These are phyloP conservation scores for Phylloporus sp. DNA, from an alignment of 768 basidiomycete species.

Conservation along the genomic window DNA sequence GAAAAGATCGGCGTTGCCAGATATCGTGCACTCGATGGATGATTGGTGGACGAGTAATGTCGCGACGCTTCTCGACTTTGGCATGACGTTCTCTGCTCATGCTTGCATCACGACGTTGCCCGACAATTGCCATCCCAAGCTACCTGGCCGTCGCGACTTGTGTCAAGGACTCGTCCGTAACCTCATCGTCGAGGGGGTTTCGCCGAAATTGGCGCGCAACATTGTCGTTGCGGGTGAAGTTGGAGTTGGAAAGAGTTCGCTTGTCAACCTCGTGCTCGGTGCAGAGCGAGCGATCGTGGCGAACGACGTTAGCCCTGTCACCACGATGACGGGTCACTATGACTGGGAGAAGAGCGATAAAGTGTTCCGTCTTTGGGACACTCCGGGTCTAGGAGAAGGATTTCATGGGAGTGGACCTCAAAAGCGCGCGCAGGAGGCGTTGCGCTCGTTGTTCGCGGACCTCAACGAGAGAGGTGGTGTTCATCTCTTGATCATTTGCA, in stretches of 20 bases:
- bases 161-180: slow-evolving; percentile 15
- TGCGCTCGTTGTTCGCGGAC: slow-evolving; percentile 19
- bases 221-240: slow-evolving; percentile 23
- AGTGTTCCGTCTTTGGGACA: slow-evolving; percentile 27
- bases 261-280: slow-evolving; percentile 26
- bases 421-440: slow-evolving; percentile 15
- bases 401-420: slow-evolving; percentile 14
- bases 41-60: slow-evolving; percentile 38
- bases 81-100: slow-evolving; percentile 30
- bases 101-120: no score
- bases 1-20: slow-evolving; percentile 8
- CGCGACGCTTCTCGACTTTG: slow-evolving; percentile 19
- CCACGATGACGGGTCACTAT: slow-evolving; percentile 10
- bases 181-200: slow-evolving; percentile 15
- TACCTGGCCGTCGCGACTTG: slow-evolving; percentile 14
- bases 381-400: slow-evolving; percentile 26
- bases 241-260: slow-evolving; percentile 29
- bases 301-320: slow-evolving; percentile 17
- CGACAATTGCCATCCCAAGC: slow-evolving; percentile 19
- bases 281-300: slow-evolving; percentile 16
- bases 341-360: slow-evolving; percentile 11
- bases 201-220: slow-evolving; percentile 20
- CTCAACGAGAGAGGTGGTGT: slow-evolving; percentile 20
- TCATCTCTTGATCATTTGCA: slow-evolving; percentile 23
- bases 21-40: slow-evolving; percentile 27